phyloP scores from a whole-genome alignment of 2,329 filamentous ascomycete genomes.

The Pseudogymnoascus destructans region DNA sequence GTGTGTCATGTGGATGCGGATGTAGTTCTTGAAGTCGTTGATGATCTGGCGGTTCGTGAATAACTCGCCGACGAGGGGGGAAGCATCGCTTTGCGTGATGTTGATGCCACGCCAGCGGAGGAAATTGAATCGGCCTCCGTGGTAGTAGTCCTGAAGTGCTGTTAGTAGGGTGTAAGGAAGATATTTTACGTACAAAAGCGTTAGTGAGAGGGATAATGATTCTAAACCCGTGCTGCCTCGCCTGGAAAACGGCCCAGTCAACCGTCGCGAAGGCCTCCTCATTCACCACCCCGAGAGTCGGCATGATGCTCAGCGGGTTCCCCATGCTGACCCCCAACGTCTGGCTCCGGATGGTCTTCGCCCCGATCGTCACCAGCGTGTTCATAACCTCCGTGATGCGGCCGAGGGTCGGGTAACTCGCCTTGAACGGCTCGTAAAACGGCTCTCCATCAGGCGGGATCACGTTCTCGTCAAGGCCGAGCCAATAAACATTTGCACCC shows the following conservation, averaged over 20 bases:
- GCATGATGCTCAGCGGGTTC: slow-evolving; percentile 35
- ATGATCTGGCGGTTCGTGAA: slow-evolving; percentile 34
- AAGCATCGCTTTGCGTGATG: slow-evolving; percentile 27
- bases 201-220: slow-evolving; percentile 34
- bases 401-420: slow-evolving; percentile 35
- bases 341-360: slow-evolving; percentile 33
- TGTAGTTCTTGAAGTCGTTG: slow-evolving; percentile 33
- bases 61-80: slow-evolving; percentile 30
- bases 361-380: slow-evolving; percentile 32
- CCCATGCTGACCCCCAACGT: slow-evolving; percentile 35
- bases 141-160: slow-evolving; percentile 32
- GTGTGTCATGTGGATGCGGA: slow-evolving; percentile 33
- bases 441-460: slow-evolving; percentile 31
- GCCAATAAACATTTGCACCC: slow-evolving; percentile 38
- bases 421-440: slow-evolving; percentile 32
- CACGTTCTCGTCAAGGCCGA: slow-evolving; percentile 38
- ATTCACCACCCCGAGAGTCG: slow-evolving; percentile 30
- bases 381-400: slow-evolving; percentile 35
- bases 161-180: slow-evolving; percentile 1
- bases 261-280: slow-evolving; percentile 33
- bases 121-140: slow-evolving; percentile 37
- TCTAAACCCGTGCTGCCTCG: slow-evolving; percentile 32
- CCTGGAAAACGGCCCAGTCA: slow-evolving; percentile 36
- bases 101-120: slow-evolving; percentile 34
- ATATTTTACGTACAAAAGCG: slow-evolving; percentile 29